Evolutionary conservation across 345 rosid genomes (phyloP).

Genomic region (Psidium guajava): DNA sequence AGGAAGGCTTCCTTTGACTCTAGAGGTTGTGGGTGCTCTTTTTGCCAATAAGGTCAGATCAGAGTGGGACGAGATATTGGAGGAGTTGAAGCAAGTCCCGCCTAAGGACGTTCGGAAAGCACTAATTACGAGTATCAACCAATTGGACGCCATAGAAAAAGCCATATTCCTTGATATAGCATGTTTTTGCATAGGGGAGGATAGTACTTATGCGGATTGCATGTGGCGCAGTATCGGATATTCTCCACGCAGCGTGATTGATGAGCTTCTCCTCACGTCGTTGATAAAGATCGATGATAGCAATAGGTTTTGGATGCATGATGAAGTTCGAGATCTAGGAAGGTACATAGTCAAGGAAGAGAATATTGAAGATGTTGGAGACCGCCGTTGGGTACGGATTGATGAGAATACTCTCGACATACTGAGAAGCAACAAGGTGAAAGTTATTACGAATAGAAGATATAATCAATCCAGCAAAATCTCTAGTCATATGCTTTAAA

Average conservation of each 20-base stretch:
- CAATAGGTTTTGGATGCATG: background rate
- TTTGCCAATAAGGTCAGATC: fast-evolving
- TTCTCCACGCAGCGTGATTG: background rate
- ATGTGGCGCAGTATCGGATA: background rate
- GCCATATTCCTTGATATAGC: background rate
- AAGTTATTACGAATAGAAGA: background rate
- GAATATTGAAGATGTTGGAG: background rate
- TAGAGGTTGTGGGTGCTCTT: background rate
- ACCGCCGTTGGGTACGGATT: background rate
- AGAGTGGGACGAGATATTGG: background rate
- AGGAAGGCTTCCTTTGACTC: background rate
- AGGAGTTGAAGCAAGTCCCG: fast-evolving
- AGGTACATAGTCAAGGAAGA: background rate
- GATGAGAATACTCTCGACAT: background rate
- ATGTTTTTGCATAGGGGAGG: background rate
- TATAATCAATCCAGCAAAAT: background rate
- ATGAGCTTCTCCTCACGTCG: background rate
- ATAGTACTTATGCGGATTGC: background rate
- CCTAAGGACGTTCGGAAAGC: fast-evolving
- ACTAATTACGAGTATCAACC: background rate
- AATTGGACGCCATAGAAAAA: background rate
- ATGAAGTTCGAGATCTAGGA: background rate
- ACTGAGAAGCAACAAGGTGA: background rate
- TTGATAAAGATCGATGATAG: fast-evolving
- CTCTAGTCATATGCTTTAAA: background rate